A percentile compares a stretch with the other conserved stretches of the same genome.
phyloP scores from a whole-genome alignment of 208 protist species.

The Angomonas ambiguus region DNA sequence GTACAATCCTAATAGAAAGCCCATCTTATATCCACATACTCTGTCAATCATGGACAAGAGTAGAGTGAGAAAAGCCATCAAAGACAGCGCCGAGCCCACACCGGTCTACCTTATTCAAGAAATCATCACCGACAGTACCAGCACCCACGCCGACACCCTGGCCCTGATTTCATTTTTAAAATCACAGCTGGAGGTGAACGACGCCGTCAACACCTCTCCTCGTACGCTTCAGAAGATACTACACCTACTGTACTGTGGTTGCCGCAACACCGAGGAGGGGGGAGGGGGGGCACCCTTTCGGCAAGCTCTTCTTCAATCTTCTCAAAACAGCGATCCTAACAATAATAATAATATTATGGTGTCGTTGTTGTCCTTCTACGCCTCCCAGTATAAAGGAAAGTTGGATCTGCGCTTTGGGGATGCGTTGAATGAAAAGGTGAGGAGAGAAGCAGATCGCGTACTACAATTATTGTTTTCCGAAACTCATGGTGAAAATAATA shows the following conservation, averaged over 20 bases:
- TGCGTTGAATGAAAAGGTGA: slow-evolving; percentile 59
- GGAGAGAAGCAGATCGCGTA: slow-evolving; percentile 34
- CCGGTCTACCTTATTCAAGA: slow-evolving; percentile 50
- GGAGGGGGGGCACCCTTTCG: too few relatives aligned
- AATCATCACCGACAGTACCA: slow-evolving; percentile 52
- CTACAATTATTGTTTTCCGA: slow-evolving; percentile 40
- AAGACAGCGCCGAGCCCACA: slow-evolving; percentile 44
- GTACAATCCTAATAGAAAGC: too few relatives aligned
- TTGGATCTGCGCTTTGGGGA: slow-evolving; percentile 42
- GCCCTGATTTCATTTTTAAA: too few relatives aligned
- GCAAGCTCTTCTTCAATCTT: too few relatives aligned
- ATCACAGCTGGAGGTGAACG: too few relatives aligned
- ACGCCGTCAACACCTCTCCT: too few relatives aligned
- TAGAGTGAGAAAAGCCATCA: slow-evolving; percentile 39
- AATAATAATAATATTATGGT: background rate
- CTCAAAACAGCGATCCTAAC: too few relatives aligned
- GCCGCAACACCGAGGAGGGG: slow-evolving; percentile 55
- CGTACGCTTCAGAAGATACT: slow-evolving; percentile 61
- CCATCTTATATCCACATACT: background rate
- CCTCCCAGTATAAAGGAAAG: slow-evolving; percentile 44
- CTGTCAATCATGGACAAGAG: slow-evolving; percentile 34
- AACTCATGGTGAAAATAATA: background rate
- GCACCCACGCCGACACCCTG: slow-evolving; percentile 30
- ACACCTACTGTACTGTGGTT: slow-evolving; percentile 57
- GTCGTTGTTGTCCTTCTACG: background rate